Conservation (phyloP, 2,329 filamentous ascomycete species). For the Aureobasidium sp. region DNA sequence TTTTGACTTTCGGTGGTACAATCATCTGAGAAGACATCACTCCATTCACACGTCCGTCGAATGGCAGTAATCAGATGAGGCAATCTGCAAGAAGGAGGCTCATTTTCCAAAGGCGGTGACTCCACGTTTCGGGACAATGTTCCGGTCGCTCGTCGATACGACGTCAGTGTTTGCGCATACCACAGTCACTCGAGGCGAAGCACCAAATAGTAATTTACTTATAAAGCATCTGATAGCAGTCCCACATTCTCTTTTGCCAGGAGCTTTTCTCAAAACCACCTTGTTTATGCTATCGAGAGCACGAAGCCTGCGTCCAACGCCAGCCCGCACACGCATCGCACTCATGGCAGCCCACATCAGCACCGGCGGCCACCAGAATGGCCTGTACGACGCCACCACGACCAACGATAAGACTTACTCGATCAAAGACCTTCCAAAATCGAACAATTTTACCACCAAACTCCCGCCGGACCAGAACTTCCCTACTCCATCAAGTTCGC, state of each 20-base stretch:
- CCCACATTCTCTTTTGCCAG: neutral
- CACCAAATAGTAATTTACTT: neutral
- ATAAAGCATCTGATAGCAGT: neutral
- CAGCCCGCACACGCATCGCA: constrained; percentile 28
- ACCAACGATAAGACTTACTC: constrained; percentile 28
- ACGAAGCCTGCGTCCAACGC: constrained; percentile 10
- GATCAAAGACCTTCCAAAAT: constrained; percentile 53
- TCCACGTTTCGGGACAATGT: neutral
- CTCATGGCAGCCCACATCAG: constrained; percentile 41
- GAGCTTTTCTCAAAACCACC: neutral
- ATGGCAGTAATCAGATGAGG: too few species aligned
- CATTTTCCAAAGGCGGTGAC: constrained; percentile 8
- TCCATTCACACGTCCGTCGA: too few species aligned
- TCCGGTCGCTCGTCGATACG: neutral
- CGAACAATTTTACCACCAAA: constrained; percentile 56
- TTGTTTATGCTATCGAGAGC: constrained; percentile 15
- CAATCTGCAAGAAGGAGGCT: too few species aligned
- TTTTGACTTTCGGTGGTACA: too few species aligned
- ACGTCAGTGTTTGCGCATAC: constrained; percentile 9
- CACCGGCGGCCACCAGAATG: constrained; percentile 19
- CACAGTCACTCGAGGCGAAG: neutral
- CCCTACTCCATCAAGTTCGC: constrained; percentile 73
- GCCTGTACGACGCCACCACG: constrained; percentile 21
- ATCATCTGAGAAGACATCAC: too few species aligned
- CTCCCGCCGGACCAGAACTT: constrained; percentile 72